Evolutionary conservation across 108 stramenopile genomes (phyloP), one percentile per base, ranked within the genome.

Genomic region (Fragilaria crotonensis): DNA sequence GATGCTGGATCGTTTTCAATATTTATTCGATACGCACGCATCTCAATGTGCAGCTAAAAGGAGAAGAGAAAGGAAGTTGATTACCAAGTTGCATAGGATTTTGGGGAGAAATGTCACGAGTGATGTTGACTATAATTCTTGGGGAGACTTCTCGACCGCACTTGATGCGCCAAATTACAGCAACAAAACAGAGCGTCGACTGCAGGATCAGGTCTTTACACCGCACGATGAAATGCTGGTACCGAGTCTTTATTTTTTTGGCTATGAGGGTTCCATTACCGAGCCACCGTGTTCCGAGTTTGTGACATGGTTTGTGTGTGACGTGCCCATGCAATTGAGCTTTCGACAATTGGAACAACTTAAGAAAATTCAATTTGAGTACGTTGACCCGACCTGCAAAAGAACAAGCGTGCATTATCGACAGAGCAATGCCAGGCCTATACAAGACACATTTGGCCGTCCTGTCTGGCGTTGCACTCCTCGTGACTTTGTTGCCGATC

Each of bases 211-310:
- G 26, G 50, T 62, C n/a, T 89, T 80, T 79, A 45, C 76, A 52
- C 88, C 87, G n/a, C 72, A 83, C 59, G 68, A 85, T 45, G 17
- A 25, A 20, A 64, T 65, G 47, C 59, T 89, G 55, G 67, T 83
- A 32, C 81, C 70, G 3, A 72, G 72, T 30, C 61, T 71, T 20
- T 83, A 82, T 51, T 93, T 87, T 48, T 89, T 79, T 64, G 71
- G 78, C 1, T 93, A 93, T 62, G 68, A 71, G 18, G 91, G 91
- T n/a, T 81, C 79, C 19, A 64, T 79, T 28, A 93, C 91, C 11
- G 85, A 89, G 27, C 91, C 91, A 3, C 91, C 91, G 0, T 93
- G 91, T 55, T 67, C 77, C 33, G 77, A 89, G 61, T 81, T 69
- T 25, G 84, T 93, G 2, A 71, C 74, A 4, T 93, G 91, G 91